Base-by-base conservation (phyloP, 371 early-diverging fungal genomes). In the Mucor lusitanicus region DNA sequence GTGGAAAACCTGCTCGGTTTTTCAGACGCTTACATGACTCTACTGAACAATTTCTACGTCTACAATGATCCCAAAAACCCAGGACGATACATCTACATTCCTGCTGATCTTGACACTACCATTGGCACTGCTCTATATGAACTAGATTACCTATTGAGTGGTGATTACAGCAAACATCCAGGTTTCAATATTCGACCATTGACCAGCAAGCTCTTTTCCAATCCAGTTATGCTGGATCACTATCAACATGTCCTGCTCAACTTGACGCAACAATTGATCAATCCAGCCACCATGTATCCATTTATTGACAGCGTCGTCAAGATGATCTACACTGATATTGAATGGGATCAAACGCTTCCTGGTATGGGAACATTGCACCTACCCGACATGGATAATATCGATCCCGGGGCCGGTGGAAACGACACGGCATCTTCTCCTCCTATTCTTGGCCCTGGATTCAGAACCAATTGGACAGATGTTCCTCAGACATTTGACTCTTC, bases 1-100 rank as follows among this genome's bases (percentile, higher is more conserved):
- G 19, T 79, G 23, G 75, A 79, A 55, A 65, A 76, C 21, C 42
- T 79, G 1, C 37, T 72, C 23, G 79, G 74, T 1, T 72, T 73
- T 13, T 68, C 70, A 6, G 79, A 79, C 50, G 74, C 69, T 6
- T 77, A 75, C 32, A 60, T 77, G 44, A 33, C 69, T 1, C 23
- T 58, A 30, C 58, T 58, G 17, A 53, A 79, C 39, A 81, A 79
- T 17, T 81, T 64, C 19, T 79, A 73, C 32, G 15, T 77, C 1
- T 78, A 79, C 58, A 57, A 40, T 3, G 63, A 63, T 19, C 75
- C 72, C 0, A 27, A 32, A 3, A 25, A 54, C 4, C 46, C 53
- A 9, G 55, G 59, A 7, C 63, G 59, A 6, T 69, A 73, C 37
- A 70, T 69, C 8, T 82, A 69, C 21, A 62, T 79, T 0, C 58